Conservation (phyloP, 192 early-diverging fungal species). For the Funneliformis geosporum region DNA sequence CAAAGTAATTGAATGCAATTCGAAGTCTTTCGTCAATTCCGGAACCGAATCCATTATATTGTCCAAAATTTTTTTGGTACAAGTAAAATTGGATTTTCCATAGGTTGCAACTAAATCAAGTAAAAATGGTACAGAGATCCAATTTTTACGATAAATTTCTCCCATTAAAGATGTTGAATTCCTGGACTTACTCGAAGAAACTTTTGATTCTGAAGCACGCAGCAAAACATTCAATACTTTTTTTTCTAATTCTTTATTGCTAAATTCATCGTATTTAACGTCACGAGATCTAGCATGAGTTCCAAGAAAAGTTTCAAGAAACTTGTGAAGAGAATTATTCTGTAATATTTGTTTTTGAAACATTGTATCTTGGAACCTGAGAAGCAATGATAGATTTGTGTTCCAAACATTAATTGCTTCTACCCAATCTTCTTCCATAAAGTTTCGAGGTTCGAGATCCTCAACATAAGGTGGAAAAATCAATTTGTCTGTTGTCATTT, state of each 20-base stretch:
- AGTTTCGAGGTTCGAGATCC: constrained; percentile 31
- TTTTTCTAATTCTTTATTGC: constrained; percentile 11
- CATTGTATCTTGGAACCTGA: constrained; percentile 33
- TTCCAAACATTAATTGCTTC: constrained; percentile 44
- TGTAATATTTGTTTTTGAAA: constrained; percentile 36
- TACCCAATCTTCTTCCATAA: constrained; percentile 39
- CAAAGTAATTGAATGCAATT: constrained; percentile 45
- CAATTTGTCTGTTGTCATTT: background rate
- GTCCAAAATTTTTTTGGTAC: constrained; percentile 41
- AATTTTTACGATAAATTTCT: constrained; percentile 34
- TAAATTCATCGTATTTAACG: constrained; percentile 21
- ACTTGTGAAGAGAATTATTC: constrained; percentile 31
- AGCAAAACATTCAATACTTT: constrained; percentile 18
- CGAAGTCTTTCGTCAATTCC: constrained; percentile 49
- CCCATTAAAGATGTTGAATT: constrained; percentile 26
- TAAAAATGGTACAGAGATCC: constrained; percentile 44
- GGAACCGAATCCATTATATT: constrained; percentile 48
- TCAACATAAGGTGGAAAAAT: constrained; percentile 36
- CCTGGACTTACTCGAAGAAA: constrained; percentile 7
- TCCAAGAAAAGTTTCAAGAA: constrained; percentile 43
- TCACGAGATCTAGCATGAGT: constrained; percentile 39
- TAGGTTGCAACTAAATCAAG: constrained; percentile 55
- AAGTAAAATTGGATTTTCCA: constrained; percentile 44
- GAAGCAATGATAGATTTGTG: constrained; percentile 35
- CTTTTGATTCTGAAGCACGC: constrained; percentile 5